A percentile compares a stretch with the other conserved stretches of the same genome.
Conservation (phyloP, 1,284 basidiomycete species). For the Flammula alnicola region DNA sequence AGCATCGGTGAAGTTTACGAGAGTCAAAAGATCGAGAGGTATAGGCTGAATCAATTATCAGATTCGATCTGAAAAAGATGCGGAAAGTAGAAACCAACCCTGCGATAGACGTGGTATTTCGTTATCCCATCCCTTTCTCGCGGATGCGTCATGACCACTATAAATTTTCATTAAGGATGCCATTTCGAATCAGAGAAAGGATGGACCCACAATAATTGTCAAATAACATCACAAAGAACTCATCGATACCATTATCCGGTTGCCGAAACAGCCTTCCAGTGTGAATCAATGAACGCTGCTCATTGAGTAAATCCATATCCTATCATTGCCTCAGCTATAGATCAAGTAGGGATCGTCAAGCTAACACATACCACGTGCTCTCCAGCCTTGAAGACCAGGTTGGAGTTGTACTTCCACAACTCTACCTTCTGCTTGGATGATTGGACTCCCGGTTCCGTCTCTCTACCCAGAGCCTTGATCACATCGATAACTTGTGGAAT, state of each 20-base stretch:
- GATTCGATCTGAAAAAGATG: not conserved
- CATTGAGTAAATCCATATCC: slow-evolving; percentile 88
- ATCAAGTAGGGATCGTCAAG: not conserved
- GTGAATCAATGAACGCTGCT: slow-evolving; percentile 82
- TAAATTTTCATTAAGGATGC: slow-evolving; percentile 11
- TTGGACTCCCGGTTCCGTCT: slow-evolving; percentile 82
- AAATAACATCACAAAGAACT: slow-evolving; percentile 87
- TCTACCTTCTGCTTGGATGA: slow-evolving; percentile 88
- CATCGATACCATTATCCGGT: slow-evolving; percentile 83
- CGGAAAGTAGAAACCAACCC: slow-evolving; percentile 52
- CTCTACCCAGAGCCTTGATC: slow-evolving; percentile 83
- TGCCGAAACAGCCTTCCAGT: slow-evolving; percentile 83
- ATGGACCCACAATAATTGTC: slow-evolving; percentile 84
- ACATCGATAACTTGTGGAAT: slow-evolving; percentile 87
- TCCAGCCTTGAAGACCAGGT: slow-evolving; percentile 79
- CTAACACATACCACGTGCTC: slow-evolving; percentile 69
- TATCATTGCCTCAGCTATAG: slow-evolving; percentile 30
- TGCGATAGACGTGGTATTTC: slow-evolving; percentile 80
- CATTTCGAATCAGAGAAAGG: not conserved
- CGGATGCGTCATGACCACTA: slow-evolving; percentile 88
- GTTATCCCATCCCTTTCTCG: slow-evolving; percentile 75
- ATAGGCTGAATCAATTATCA: slow-evolving; percentile 87
- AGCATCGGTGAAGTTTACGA: slow-evolving; percentile 81
- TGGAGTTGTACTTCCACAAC: slow-evolving; percentile 83
- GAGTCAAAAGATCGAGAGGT: slow-evolving; percentile 82